Percentiles rank a stretch among this genome's conserved stretches.
Conservation (phyloP, 768 basidiomycete genomes). For the Suillus variegatus region DNA sequence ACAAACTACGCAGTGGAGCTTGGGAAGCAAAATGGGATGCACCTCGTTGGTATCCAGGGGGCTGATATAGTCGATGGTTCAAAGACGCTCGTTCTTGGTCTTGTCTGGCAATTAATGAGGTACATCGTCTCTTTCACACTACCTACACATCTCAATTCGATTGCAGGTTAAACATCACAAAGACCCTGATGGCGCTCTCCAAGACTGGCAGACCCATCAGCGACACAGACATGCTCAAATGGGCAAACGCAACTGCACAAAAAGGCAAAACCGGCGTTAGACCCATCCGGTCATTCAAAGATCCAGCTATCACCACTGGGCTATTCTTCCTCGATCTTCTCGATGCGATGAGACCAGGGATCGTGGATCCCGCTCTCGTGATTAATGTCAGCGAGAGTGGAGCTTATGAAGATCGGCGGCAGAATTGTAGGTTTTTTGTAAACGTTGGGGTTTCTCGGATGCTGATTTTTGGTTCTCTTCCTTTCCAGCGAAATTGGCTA, state of each 20-base stretch:
- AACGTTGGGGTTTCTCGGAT: neutral
- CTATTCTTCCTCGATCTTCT: conserved; percentile 93
- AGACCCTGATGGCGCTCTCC: conserved; percentile 78
- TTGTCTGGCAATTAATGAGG: conserved; percentile 99
- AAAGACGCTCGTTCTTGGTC: conserved; percentile 90
- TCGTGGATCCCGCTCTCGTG: conserved; percentile 88
- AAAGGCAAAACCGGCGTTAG: conserved; percentile 57
- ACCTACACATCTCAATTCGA: neutral
- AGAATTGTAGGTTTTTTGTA: conserved; percentile 69
- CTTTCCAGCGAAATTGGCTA: conserved; percentile 85
- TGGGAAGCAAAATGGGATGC: conserved; percentile 90
- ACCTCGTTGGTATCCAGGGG: conserved; percentile 96
- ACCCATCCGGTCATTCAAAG: conserved; percentile 91
- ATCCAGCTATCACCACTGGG: conserved; percentile 84
- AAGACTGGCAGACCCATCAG: conserved; percentile 79
- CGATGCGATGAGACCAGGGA: conserved; percentile 89
- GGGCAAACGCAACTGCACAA: conserved; percentile 92
- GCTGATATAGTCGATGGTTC: conserved; percentile 95
- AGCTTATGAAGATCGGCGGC: conserved; percentile 83
- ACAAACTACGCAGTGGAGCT: conserved; percentile 96
- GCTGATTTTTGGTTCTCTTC: conserved; percentile 4
- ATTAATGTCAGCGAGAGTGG: conserved; percentile 59
- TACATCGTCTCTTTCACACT: conserved; percentile 33
- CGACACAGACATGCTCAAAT: conserved; percentile 92
- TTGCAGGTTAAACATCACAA: conserved; percentile 79